Base-by-base conservation (phyloP, 2,329 filamentous ascomycete species). In the Colletotrichum horii region DNA sequence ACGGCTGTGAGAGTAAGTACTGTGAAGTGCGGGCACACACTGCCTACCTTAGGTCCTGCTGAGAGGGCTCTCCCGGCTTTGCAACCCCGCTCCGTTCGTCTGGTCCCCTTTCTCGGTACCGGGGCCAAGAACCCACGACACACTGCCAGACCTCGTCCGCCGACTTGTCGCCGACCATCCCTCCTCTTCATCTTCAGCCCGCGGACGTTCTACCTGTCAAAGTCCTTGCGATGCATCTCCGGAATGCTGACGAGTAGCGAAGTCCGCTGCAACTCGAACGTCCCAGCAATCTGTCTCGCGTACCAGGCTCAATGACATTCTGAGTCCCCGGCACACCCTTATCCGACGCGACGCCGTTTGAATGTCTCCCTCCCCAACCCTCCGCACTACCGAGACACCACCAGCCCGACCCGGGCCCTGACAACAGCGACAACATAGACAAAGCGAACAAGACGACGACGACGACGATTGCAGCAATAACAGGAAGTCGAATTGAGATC, bases 291-390 rank as follows among this genome's bases (percentile, higher is more conserved):
- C 55, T 58, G 26, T 58, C 16, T 26, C 8, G 55, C 14, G 34
- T 52, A 58, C 16, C 32, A 32, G 8, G 19, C 22, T 12, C 22
- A 66, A 56, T 19, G 32, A 22, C 30, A 22, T 38, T 22, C 61
- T 52, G 61, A 56, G 24, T 67, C 32, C 14, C 12, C 26, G 26
- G 28, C 15, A 32, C 19, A 56, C 28, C 16, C 56, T 32, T 48
- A 36, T 43, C 26, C 43, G 32, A 48, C 69, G 55, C 70, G 38
- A 32, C 32, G 26, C 32, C 38, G 62, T 75, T 72, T 61, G 69
- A 67, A 67, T 75, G 62, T 70, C 61, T 75, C 43, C 28, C 32
- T 67, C 62, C n/a, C 69, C n/a, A 56, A 38, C 26, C 30, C 55
- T 11, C 26, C 34, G 38, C 22, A 28, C 56, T 56, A 16, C 43